Conservation (phyloP, 768 basidiomycete genomes). For the Rhodotorula toruloides region DNA sequence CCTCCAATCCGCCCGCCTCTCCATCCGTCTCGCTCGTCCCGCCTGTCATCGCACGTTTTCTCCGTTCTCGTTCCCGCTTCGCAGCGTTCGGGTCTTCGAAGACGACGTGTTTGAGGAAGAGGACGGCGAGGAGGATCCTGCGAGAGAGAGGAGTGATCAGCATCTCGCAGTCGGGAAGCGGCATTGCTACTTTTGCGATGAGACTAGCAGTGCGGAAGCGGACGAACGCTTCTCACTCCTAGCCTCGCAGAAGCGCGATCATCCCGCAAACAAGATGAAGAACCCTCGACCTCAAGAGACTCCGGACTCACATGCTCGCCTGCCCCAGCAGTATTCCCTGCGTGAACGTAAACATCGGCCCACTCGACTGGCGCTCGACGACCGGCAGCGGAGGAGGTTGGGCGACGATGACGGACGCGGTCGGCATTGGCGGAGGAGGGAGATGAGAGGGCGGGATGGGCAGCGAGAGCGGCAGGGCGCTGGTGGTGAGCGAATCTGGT, state of each 20-base stretch:
- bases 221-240: no score
- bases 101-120: constrained; percentile 92
- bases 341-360: constrained; percentile 65
- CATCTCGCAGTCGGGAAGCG: background rate
- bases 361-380: no score
- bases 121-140: constrained; percentile 42
- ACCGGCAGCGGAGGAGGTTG: no score
- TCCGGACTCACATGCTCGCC: constrained; percentile 72
- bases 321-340: constrained; percentile 92
- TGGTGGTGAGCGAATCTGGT: no score
- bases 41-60: background rate
- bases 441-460: no score
- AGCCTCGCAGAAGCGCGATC: no score
- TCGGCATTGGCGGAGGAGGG: no score
- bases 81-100: constrained; percentile 59
- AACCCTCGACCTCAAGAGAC: no score
- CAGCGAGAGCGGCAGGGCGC: no score
- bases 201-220: constrained; percentile 45
- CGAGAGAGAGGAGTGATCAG: background rate
- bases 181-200: background rate
- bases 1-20: constrained; percentile 2
- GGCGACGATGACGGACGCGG: no score
- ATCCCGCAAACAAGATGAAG: no score
- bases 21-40: background rate
- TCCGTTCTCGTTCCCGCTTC: background rate